A percentile compares a stretch with the other conserved stretches of the same genome.
Evolutionary conservation across 2,329 filamentous ascomycete genomes (phyloP).

Genomic region (Podosphaera leucotricha): DNA sequence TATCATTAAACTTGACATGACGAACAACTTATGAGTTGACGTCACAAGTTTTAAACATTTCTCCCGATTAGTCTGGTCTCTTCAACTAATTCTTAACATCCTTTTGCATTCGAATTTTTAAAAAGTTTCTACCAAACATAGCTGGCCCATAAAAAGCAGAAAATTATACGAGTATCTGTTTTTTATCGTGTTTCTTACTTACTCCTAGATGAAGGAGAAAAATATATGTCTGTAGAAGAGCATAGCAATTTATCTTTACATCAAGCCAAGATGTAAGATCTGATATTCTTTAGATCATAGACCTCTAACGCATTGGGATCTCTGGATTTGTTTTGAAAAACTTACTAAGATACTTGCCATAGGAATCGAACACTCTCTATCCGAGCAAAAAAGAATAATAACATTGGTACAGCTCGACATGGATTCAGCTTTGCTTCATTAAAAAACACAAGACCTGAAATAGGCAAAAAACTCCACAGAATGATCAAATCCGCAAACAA

Average conservation of each 20-base stretch:
- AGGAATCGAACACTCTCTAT: constrained; percentile 57
- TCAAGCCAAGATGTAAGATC: not conserved
- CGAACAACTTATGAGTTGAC: too few species aligned
- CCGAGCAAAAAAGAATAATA: constrained; percentile 27
- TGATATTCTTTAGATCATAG: not conserved
- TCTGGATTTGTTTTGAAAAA: not conserved
- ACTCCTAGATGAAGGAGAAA: not conserved
- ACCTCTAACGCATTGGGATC: not conserved
- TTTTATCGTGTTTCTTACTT: not conserved
- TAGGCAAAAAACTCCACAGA: constrained; percentile 69
- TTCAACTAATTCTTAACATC: too few species aligned
- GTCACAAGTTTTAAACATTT: too few species aligned
- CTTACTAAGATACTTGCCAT: not conserved
- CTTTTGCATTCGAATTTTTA: too few species aligned
- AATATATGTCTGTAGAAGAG: not conserved
- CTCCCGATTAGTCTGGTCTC: too few species aligned
- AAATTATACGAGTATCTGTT: not conserved
- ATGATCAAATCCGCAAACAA: constrained; percentile 92
- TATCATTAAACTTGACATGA: too few species aligned
- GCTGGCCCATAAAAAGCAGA: not conserved
- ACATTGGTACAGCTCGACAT: constrained; percentile 25
- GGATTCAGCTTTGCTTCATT: constrained; percentile 73
- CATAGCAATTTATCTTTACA: not conserved
- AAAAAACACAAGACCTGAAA: constrained; percentile 67
- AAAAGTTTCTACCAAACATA: not conserved